Evolutionary conservation across 441 rosid genomes (phyloP), one percentile per base, ranked within the genome.

Genomic region (Biscutella auriculata): DNA sequence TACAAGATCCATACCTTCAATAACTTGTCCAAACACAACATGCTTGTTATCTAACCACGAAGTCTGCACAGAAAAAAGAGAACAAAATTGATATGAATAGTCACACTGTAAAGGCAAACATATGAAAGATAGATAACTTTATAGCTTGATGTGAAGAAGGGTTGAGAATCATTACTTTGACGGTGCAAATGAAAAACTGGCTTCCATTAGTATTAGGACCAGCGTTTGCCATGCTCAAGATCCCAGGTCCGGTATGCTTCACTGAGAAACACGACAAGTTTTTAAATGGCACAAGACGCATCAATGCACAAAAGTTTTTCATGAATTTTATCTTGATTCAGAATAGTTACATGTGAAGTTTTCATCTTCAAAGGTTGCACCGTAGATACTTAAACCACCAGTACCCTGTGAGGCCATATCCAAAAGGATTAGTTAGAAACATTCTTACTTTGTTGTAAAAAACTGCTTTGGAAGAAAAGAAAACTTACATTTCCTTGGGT

Each of bases 171-270:
- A 51, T 67, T 26, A 91, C 97, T 80, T 77, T 74, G 26, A 83
- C 73, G 4, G 90, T 79, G 70, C 90, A 81, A 62, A 83, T 77
- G 73, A 83, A 83, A 61, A 83, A 83, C 52, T 79, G 91, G 62
- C 91, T 83, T 34, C 90, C 84, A 41, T 83, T 83, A 26, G 90
- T 83, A 32, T 79, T 71, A 48, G 90, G 87, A 69, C 90, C 91
- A 45, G 87, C 85, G 46, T 81, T 83, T 5, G 91, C 91, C 91
- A 83, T 83, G 62, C 87, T 81, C 64, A 83, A 56, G 21, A 81
- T 70, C 54, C 87, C 91, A 15, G 84, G 79, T 63, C 83, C 91
- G 1, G 73, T 70, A 63, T 83, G 91, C 61, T 76, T 81, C 85
- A 93, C n/a, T n/a, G n/a, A n/a, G n/a, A n/a, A n/a, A n/a, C n/a